Base-by-base conservation (phyloP, 1,284 basidiomycete species). In the Rhodotorula sp. region DNA sequence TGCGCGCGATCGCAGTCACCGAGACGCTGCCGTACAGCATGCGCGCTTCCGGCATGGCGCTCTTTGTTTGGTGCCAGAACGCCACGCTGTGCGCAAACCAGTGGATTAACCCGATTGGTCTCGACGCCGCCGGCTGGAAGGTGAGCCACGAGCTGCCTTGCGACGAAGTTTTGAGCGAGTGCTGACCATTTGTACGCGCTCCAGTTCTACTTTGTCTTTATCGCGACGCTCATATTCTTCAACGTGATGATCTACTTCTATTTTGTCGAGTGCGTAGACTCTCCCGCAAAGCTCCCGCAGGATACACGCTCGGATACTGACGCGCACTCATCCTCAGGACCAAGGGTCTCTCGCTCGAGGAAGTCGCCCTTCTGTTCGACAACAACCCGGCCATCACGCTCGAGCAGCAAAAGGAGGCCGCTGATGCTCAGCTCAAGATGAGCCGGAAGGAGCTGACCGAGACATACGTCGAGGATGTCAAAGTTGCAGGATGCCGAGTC, bases 81-180 rank as follows among this genome's bases (percentile, higher is more conserved):
- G 67, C 86, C 42, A 85, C 88, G 0, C 85, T 89, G 72, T 87
- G 88, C 73, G 89, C 91, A 83, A 91, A 91, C 80, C 89, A 91
- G 80, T 91, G 89, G 77, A 86, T 88, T 78, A 91, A 91, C 82
- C 90, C 89, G 20, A 85, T 91, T 76, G 89, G 88, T 15, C 83
- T 88, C 60, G 80, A 46, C 6, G 59, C 67, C 10, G 37, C 42
- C 26, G 60, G 48, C 0, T 73, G 73, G 73, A 61, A 53, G 83
- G 59, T 49, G 29, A 17, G 59, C 42, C 26, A 17, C 24, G 51
- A 26, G 15, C n/a, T 54, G 42, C 42, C 17, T 44, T n/a, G 22
- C 17, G 6, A 1, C 45, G 17, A 22, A 3, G 20, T 17, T n/a
- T 14, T 6, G 51, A 6, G 20, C 48, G 20, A 22, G 48, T 49